Evolutionary conservation across 2,329 filamentous ascomycete genomes (phyloP).

Genomic region (Cercospora canescens): DNA sequence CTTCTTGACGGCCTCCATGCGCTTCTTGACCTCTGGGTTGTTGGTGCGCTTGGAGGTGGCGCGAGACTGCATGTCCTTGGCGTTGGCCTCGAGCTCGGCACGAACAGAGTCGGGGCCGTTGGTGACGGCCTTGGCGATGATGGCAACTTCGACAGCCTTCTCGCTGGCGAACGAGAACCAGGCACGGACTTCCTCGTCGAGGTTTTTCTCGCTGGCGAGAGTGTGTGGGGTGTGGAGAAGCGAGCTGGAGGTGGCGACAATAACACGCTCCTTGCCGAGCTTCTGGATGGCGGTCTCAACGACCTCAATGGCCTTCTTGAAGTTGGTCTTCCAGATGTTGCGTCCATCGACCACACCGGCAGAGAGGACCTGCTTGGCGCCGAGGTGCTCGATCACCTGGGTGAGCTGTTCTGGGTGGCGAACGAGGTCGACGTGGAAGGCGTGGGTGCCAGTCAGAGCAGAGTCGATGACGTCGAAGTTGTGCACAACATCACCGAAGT

Average conservation of each 20-base stretch:
- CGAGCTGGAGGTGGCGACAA: constrained; percentile 94
- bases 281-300: constrained; percentile 91
- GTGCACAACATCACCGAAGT: constrained; percentile 99
- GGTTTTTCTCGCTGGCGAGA: constrained; percentile 97
- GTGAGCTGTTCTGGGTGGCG: constrained; percentile 98
- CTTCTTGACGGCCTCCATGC: constrained; percentile 81
- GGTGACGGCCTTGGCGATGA: constrained; percentile 96
- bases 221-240: constrained; percentile 99
- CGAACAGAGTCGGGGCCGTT: constrained; percentile 85
- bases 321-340: constrained; percentile 99
- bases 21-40: constrained; percentile 94
- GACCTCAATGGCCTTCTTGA: constrained; percentile 88
- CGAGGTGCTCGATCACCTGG: constrained; percentile 77
- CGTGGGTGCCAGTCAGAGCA: constrained; percentile 71
- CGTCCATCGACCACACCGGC: constrained; percentile 96
- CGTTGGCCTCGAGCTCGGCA: constrained; percentile 92
- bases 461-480: constrained; percentile 85
- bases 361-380: constrained; percentile 86
- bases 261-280: constrained; percentile 95
- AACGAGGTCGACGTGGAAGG: constrained; percentile 92
- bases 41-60: constrained; percentile 94
- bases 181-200: constrained; percentile 87
- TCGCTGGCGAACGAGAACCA: constrained; percentile 99
- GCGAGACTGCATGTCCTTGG: constrained; percentile 88
- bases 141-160: constrained; percentile 86